Evolutionary conservation across 345 rosid species (phyloP), one percentile per base, ranked within the genome.

Genomic region (Arabis hirsuta): DNA sequence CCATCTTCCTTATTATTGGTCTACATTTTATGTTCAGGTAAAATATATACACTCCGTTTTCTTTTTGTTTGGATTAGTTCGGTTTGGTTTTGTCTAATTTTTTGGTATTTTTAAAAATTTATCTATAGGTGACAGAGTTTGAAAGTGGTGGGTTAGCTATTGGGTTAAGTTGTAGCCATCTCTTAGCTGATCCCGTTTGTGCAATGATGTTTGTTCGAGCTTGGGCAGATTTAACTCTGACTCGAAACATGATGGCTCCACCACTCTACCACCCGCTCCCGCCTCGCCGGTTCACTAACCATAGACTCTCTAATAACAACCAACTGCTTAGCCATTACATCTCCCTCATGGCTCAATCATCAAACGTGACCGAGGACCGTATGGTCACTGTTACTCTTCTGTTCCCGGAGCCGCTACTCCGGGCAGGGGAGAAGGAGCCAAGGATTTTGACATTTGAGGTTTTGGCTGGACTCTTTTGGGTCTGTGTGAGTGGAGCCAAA

Each of bases 1-100:
- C 48, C 78, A 69, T 9, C 71, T 39, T 22, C 84, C 88, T n/a
- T 86, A 85, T 45, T 88, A 79, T 64, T 92, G 96, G 98, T 82
- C 98, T 44, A 83, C 96, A 7, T 83, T 88, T 83, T 81, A 88
- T 73, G 73, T 86, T 53, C 90, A 91, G 88, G 97, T 88, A 65
- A 65, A 20, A 39, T 3, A 19, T 10, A 32, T 14, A 39, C 12
- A 29, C 36, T 44, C 6, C 44, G 46, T 44, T 52, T 62, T 39
- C 8, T 9, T 68, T 41, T 65, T 14, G 47, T 61, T 64, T 61
- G n/a, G 31, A 53, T 27, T 24, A 12, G 2, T 32, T 8, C 0
- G 26, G 65, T 19, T 13, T 50, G 42, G 19, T 20, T 67, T 31
- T 24, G 39, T 27, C 12, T 67, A 7, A 45, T 22, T 11, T 4